These are phyloP conservation scores for Lichina pygmaea DNA, from an alignment of 495 filamentous ascomycete species.

Conservation along the genomic window DNA sequence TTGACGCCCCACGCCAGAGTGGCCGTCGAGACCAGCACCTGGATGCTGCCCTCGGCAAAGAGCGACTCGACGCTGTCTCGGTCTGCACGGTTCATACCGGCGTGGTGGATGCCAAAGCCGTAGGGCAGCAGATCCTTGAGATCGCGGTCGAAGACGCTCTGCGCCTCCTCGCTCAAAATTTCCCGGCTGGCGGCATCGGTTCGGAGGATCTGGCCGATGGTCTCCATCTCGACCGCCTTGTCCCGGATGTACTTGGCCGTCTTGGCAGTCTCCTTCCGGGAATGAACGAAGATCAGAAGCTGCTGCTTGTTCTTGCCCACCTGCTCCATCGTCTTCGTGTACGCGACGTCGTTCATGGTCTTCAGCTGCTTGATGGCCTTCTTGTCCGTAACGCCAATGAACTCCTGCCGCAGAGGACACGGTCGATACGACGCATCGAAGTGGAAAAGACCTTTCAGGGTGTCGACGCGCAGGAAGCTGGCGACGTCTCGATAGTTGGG, in stretches of 20 bases:
- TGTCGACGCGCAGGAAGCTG: conserved; percentile 81
- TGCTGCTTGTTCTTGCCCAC: conserved; percentile 75
- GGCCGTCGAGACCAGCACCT: conserved; percentile 90
- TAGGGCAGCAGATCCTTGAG: conserved; percentile 90
- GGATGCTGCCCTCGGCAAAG: conserved; percentile 70
- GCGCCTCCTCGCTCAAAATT: conserved; percentile 61
- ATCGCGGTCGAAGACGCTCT: conserved; percentile 56
- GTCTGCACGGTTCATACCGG: conserved; percentile 81
- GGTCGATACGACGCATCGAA: conserved; percentile 89
- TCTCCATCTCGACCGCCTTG: conserved; percentile 85
- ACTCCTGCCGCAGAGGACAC: conserved; percentile 85
- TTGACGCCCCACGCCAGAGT: conserved; percentile 95
- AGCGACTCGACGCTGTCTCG: conserved; percentile 85
- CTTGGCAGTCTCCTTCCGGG: conserved; percentile 90
- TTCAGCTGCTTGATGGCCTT: conserved; percentile 98
- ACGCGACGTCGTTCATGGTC: conserved; percentile 98
- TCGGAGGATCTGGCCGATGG: conserved; percentile 83
- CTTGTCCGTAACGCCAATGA: conserved; percentile 90
- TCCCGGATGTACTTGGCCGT: conserved; percentile 89
- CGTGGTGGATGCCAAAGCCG: conserved; percentile 94
- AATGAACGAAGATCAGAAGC: conserved; percentile 98
- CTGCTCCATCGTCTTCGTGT: conserved; percentile 92
- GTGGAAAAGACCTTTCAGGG: conserved; percentile 66
- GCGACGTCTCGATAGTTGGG: conserved; percentile 95
- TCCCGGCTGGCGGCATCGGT: conserved; percentile 82